phyloP scores from a whole-genome alignment of 805 yeast genomes.

The Maudiozyma barnettii region DNA sequence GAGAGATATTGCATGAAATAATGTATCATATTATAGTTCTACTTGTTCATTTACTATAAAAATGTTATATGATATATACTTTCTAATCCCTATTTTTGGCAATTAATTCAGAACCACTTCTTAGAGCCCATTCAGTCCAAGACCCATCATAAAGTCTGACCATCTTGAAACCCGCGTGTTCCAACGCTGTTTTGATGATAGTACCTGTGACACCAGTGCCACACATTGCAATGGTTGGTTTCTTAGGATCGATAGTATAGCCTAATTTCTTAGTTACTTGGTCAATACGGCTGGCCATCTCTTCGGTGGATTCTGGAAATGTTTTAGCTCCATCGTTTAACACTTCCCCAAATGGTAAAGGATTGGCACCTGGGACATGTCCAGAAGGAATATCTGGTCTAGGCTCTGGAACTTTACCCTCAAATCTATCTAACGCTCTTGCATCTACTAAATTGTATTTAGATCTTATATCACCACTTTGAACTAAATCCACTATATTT shows the following conservation, averaged over 20 bases:
- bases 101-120: constrained; percentile 16
- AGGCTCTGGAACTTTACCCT: constrained; percentile 81
- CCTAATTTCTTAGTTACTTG: constrained; percentile 37
- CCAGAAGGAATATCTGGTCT: constrained; percentile 83
- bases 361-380: constrained; percentile 73
- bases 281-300: constrained; percentile 34
- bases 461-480: constrained; percentile 34
- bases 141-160: constrained; percentile 74
- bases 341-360: constrained; percentile 64
- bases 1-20: no score
- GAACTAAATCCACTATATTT: constrained; percentile 51
- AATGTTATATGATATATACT: not conserved
- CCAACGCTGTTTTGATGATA: constrained; percentile 67
- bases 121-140: constrained; percentile 45
- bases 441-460: constrained; percentile 68
- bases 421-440: constrained; percentile 61
- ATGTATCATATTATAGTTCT: no score
- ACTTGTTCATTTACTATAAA: no score
- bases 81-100: constrained; percentile 17
- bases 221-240: constrained; percentile 79
- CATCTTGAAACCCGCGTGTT: constrained; percentile 39
- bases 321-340: constrained; percentile 38
- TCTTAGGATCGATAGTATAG: constrained; percentile 30
- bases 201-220: constrained; percentile 97
- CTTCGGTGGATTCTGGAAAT: constrained; percentile 34